Evolutionary conservation across 2,329 filamentous ascomycete genomes (phyloP), one percentile per base, ranked within the genome.

Genomic region (Chrysoporthe cubensis): DNA sequence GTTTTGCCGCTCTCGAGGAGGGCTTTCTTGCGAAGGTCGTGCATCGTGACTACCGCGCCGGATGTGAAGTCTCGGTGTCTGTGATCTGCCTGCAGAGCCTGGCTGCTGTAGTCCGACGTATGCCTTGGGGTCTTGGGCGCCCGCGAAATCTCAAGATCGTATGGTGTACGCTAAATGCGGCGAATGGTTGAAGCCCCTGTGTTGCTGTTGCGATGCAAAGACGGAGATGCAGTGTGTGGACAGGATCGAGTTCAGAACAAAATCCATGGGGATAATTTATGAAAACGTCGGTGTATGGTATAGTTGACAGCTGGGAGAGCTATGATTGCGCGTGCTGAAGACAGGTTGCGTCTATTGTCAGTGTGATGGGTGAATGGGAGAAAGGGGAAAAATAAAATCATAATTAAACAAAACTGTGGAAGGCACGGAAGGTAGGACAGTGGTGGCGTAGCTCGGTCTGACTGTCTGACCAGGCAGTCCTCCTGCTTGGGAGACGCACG

Each of bases 1-100:
- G 90, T 93, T 81, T 93, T 93, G 76, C 87, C 86, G 80, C 87
- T 89, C 79, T 90, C 89, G 70, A 84, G 81, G 68, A 92, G 86
- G 62, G 88, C 90, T 78, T 91, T 90, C 75, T 91, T 89, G 73
- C 89, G 83, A 66, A 87, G 81, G 74, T 90, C 88, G 75, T 85
- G 87, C 88, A 91, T 91, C 48, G 50, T 74, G 68, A n/a, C n/a
- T 44, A 21, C 40, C 18, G 57, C 54, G 57, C 54, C 32, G 8
- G 40, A 18, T 14, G 34, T 59, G 14, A 26, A 26, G 5, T 60
- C 5, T 6, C 46, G 14, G 34, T 32, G 34, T 21, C 18, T 54
- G 58, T 62, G 34, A 11, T 21, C 34, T 26, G 26, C 26, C 14
- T 1, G 48, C 26, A 58, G 32, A 18, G 14, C 18, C 21, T 34